Evolutionary conservation across 2,329 filamentous ascomycete genomes (phyloP), one percentile per base, ranked within the genome.

Genomic region (Xylariaceae sp.): DNA sequence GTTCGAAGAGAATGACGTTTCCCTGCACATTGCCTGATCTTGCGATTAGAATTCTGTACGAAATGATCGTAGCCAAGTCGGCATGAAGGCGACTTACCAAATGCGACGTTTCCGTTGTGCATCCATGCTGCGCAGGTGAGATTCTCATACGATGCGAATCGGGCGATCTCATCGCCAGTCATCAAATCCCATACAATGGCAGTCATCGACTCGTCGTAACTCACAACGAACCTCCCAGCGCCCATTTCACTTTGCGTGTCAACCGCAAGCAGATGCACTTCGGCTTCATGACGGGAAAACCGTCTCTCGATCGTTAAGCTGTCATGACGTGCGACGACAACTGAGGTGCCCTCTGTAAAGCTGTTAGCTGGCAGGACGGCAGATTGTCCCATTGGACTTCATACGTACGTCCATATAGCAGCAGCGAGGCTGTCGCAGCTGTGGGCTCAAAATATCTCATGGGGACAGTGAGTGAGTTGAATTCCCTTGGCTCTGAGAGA

Each of bases 131-230:
- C 93, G 35, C 90, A 88, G 18, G 87, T 87, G 64, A 97, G 82
- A 66, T 89, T 85, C 70, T 96, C 91, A 70, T 96, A 97, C 0
- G 92, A 94, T 23, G 88, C 87, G 76, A 97, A 97, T n/a, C 92
- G 84, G 45, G 93, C 87, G 60, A 97, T 83, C 74, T 97, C 92
- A 61, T 92, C 87, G 53, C 94, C 94, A 0, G 91, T 95, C 77
- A 95, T 86, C 62, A 97, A 81, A 75, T 99, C 93, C 94, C 94
- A 99, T 6, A 97, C 90, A 71, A 97, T 96, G 3, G 92, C 91
- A 0, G 90, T 96, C 74, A 93, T 90, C 44, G 90, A 88, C 15
- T 84, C 84, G 78, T 99, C 94, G 70, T 96, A 97, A 76, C 92
- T 97, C 62, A 96, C 90, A 2, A 96, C 92, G 61, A 96, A 77